These are phyloP conservation scores for Spirogloea muscicola DNA, from an alignment of 139 green algal species.

Conservation along the genomic window DNA sequence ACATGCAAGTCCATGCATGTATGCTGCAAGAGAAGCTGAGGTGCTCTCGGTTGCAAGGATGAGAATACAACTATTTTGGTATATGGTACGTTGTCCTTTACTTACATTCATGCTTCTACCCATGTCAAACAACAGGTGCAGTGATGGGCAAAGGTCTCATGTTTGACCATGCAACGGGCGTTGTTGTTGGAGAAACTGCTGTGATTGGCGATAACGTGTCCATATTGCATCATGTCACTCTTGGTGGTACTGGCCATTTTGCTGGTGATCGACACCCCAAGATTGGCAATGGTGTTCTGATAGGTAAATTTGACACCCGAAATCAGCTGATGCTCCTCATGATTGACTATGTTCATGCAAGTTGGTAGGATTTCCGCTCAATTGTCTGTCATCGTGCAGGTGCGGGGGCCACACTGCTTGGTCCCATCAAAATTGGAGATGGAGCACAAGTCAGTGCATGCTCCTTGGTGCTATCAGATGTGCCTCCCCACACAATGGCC, in stretches of 20 bases:
- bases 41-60: too few species aligned
- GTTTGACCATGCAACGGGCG: conserved; percentile 52
- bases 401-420: conserved; percentile 35
- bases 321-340: too few species aligned
- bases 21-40: too few species aligned
- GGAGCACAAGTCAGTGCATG: conserved; percentile 13
- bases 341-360: too few species aligned
- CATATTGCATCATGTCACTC: conserved; percentile 57
- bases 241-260: conserved; percentile 45
- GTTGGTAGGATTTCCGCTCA: too few species aligned
- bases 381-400: too few species aligned
- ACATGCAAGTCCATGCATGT: too few species aligned
- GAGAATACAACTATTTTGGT: too few species aligned
- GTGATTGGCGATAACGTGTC: conserved; percentile 52
- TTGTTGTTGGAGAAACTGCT: conserved; percentile 57
- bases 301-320: too few species aligned
- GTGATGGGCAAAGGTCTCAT: conserved; percentile 40
- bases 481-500: conserved; percentile 13
- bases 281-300: conserved; percentile 46
- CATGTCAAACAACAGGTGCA: conserved; percentile 28
- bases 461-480: conserved; percentile 23
- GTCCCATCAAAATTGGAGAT: conserved; percentile 49
- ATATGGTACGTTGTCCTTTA: too few species aligned
- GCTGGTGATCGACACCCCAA: conserved; percentile 51
- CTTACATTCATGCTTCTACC: too few species aligned